phyloP scores from a whole-genome alignment of 805 yeast genomes.

The Nakazawaea holstii region DNA sequence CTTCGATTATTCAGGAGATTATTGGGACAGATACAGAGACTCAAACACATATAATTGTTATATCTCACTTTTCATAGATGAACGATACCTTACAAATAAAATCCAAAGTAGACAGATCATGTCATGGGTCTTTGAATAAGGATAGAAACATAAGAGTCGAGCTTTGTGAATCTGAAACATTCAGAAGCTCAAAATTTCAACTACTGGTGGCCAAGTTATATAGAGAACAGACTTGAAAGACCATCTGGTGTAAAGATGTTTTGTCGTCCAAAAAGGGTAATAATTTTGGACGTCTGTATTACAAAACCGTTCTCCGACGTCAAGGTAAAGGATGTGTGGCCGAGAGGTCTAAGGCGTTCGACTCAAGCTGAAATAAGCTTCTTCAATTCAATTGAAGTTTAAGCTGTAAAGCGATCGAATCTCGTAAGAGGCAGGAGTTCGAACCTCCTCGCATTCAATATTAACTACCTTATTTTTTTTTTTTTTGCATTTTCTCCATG shows the following conservation, averaged over 20 bases:
- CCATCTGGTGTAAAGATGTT: not conserved
- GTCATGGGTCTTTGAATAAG: too few relatives aligned
- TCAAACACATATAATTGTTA: too few relatives aligned
- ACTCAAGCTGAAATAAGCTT: conserved; percentile 9
- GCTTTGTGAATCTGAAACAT: too few relatives aligned
- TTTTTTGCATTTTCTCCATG: not conserved
- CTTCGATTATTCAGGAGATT: too few relatives aligned
- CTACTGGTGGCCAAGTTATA: not conserved
- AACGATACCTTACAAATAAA: too few relatives aligned
- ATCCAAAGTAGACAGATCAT: too few relatives aligned
- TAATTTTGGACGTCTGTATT: not conserved
- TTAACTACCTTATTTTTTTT: not conserved
- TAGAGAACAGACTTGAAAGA: not conserved
- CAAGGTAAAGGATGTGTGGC: conserved; percentile 3
- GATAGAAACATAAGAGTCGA: too few relatives aligned
- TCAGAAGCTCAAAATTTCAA: too few relatives aligned
- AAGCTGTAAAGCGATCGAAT: conserved; percentile 6
- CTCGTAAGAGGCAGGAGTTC: conserved; percentile 15
- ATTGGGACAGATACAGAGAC: too few relatives aligned
- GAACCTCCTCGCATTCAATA: conserved; percentile 13
- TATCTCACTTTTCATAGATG: too few relatives aligned
- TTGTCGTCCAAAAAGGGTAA: too few relatives aligned
- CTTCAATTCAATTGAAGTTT: not conserved
- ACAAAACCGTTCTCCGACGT: not conserved
- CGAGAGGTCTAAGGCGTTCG: conserved; percentile 14